Evolutionary conservation across 257 asterid species (phyloP), one percentile per base, ranked within the genome.

Genomic region (Haberlea rhodopensis): DNA sequence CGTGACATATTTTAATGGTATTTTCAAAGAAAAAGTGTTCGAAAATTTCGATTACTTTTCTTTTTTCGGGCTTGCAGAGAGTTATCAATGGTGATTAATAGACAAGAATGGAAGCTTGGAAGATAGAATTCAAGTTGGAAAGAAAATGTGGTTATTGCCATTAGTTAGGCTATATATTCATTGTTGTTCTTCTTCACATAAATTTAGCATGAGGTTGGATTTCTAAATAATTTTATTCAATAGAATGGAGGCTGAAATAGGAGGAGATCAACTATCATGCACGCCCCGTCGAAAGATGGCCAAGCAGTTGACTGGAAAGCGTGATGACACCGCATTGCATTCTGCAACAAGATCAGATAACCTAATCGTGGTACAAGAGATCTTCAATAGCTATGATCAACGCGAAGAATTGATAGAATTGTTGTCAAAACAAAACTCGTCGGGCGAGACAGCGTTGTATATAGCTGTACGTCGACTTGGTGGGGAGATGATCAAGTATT

Each of bases 271-370:
- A 16, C 79, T 77, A 21, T n/a, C n/a, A n/a, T 18, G 71, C 13
- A 77, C 88, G 0, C 88, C 81, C 4, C 43, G 83, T 61, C 80
- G 73, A 60, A 80, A 80, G 82, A 83, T 83, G 82, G 80, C 86
- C 6, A 80, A 83, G 54, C 89, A 83, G 69, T 34, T 80, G 67
- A 83, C 84, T 1, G 89, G 89, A 4, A 80, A 80, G 64, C 77
- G 84, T 24, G 86, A 74, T 29, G 89, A 83, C 49, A 73, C 84
- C 1, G 59, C 66, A 23, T 34, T 83, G 74, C 89, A 83, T 57
- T 78, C 84, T 1, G 86, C 84, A 0, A 86, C 81, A 0, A 66
- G 86, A 25, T 76, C 86, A 0, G 86, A 82, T 23, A 77, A 83
- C 25, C 45, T 83, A 0, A 25, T 25, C 0, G 81, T 72, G 5